Conservation (phyloP, 768 basidiomycete species). For the Tulasnella sp. region DNA sequence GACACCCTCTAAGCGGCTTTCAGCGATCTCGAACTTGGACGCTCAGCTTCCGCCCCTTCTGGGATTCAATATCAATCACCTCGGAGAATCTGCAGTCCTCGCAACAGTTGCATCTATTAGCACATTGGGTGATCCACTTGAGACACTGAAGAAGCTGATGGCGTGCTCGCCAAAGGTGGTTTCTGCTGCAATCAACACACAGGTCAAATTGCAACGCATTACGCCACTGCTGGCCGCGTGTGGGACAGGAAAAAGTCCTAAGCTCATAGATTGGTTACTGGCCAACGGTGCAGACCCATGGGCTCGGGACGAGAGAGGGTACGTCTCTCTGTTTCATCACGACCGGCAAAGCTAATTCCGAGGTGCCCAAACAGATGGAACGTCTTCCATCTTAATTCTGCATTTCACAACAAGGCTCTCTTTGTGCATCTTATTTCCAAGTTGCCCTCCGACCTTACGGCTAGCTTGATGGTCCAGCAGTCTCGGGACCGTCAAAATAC, state of each 20-base stretch:
- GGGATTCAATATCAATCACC: conserved; percentile 38
- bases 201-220: conserved; percentile 30
- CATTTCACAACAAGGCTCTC: conserved; percentile 20
- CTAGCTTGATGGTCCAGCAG: conserved; percentile 36
- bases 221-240: conserved; percentile 36
- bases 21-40: conserved; percentile 34
- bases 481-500: conserved; percentile 40
- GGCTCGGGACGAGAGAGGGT: conserved; percentile 39
- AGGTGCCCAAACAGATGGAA: conserved; percentile 38
- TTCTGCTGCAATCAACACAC: conserved; percentile 33
- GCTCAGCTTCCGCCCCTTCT: conserved; percentile 38
- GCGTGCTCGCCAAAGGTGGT: conserved; percentile 35
- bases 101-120: conserved; percentile 34
- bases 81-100: conserved; percentile 45
- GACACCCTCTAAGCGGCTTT: conserved; percentile 32
- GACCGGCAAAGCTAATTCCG: not conserved
- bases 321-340: conserved; percentile 19
- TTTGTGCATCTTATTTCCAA: conserved; percentile 39
- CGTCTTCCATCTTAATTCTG: conserved; percentile 41
- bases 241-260: conserved; percentile 22
- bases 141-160: conserved; percentile 36
- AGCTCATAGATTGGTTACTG: conserved; percentile 42
- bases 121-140: not conserved
- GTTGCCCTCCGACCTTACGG: conserved; percentile 41
- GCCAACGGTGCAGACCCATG: conserved; percentile 36